Percentiles rank a stretch among this genome's conserved stretches.
phyloP scores from a whole-genome alignment of 148 eudicot species.

The Suaeda aralocaspica region DNA sequence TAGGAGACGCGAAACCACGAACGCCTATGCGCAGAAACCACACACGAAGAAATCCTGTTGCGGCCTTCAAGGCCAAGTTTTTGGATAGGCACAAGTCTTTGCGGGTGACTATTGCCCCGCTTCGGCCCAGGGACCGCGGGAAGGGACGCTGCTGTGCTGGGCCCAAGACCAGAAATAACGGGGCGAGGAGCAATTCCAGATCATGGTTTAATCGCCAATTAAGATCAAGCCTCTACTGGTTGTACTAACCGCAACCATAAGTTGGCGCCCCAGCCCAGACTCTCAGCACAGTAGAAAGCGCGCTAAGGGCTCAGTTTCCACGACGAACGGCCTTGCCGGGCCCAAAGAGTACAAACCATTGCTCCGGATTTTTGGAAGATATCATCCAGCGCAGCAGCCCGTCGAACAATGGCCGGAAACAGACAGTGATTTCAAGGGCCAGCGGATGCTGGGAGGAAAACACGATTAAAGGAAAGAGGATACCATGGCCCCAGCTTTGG shows the following conservation, averaged over 20 bases:
- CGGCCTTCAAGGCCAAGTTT: conserved; percentile 87
- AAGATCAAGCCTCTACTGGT: conserved; percentile 91
- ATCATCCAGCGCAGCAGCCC: conserved; percentile 89
- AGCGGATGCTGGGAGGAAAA: conserved; percentile 1
- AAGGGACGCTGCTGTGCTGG: conserved; percentile 88
- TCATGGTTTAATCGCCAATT: conserved; percentile 90
- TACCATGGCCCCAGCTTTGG: no score
- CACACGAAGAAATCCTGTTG: conserved; percentile 79
- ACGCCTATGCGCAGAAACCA: conserved; percentile 87
- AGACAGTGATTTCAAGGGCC: conserved; percentile 5
- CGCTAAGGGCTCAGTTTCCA: conserved; percentile 85
- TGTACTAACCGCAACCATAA: conserved; percentile 94
- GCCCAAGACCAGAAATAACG: conserved; percentile 96
- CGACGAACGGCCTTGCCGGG: conserved; percentile 73
- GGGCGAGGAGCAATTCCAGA: conserved; percentile 91
- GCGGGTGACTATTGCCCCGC: conserved; percentile 63
- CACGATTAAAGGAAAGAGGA: conserved; percentile 12
- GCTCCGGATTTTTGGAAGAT: conserved; percentile 91
- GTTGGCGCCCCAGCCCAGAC: conserved; percentile 83
- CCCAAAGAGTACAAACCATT: conserved; percentile 98
- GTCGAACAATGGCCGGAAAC: conserved; percentile 75
- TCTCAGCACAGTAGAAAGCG: conserved; percentile 82
- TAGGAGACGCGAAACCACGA: conserved; percentile 77
- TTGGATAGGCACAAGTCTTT: conserved; percentile 70
- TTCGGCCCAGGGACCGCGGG: conserved; percentile 75